Evolutionary conservation across 768 basidiomycete genomes (phyloP).

Genomic region (Termitomyces bulborhizus): DNA sequence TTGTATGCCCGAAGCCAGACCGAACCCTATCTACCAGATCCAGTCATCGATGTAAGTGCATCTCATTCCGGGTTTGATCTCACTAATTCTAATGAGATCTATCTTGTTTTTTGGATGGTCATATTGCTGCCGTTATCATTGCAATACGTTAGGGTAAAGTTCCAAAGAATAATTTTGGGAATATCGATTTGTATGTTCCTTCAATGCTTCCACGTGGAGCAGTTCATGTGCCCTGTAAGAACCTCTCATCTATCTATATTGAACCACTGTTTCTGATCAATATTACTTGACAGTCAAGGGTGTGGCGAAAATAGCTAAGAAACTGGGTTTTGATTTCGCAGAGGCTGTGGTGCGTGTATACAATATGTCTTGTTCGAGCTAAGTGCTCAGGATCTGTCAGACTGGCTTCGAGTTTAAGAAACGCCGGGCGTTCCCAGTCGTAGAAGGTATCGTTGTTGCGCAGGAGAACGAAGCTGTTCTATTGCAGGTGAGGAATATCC

Average conservation of each 20-base stretch:
- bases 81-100: not conserved
- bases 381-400: constrained; percentile 31
- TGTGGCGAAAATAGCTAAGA: constrained; percentile 81
- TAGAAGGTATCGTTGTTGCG: constrained; percentile 85
- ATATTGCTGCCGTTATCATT: not conserved
- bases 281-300: constrained; percentile 59
- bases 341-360: constrained; percentile 82
- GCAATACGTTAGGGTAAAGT: constrained; percentile 66
- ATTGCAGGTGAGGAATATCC: constrained; percentile 53
- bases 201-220: constrained; percentile 91
- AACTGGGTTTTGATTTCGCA: constrained; percentile 83
- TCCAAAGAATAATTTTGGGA: constrained; percentile 94
- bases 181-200: constrained; percentile 92
- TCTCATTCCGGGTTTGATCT: constrained; percentile 2
- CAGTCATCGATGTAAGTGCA: constrained; percentile 72
- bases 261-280: constrained; percentile 1
- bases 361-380: not conserved
- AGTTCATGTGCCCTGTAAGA: constrained; percentile 85
- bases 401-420: constrained; percentile 97
- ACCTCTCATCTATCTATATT: not conserved
- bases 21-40: constrained; percentile 69
- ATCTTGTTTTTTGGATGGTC: not conserved
- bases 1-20: constrained; percentile 85
- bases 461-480: constrained; percentile 68
- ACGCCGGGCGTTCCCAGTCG: constrained; percentile 76